These are phyloP conservation scores for Silybum marianum DNA, from an alignment of 129 eudicot species.

Conservation along the genomic window DNA sequence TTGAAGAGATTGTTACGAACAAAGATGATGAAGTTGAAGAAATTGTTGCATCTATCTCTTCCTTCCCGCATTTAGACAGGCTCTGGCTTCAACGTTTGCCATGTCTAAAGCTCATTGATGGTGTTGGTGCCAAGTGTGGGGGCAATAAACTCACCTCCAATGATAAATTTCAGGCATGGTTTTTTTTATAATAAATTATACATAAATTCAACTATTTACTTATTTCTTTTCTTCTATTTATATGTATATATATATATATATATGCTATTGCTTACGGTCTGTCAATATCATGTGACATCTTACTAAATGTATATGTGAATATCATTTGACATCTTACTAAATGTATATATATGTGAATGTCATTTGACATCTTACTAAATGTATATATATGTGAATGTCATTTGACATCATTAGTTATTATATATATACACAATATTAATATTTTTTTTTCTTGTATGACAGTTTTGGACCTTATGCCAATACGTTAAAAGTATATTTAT, in stretches of 20 bases:
- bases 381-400: no score
- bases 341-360: background rate
- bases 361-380: no score
- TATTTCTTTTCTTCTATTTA: background rate
- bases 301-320: background rate
- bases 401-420: no score
- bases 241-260: background rate
- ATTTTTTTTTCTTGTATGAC: background rate
- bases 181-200: background rate
- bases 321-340: no score
- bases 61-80: background rate
- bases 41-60: conserved; percentile 1
- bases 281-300: no score
- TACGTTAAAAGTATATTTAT: background rate
- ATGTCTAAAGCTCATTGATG: background rate
- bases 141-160: background rate
- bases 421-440: no score
- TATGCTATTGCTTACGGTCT: no score
- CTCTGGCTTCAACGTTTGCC: background rate
- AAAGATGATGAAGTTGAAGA: conserved; percentile 2
- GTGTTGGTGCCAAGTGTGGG: background rate
- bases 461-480: background rate
- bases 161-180: background rate
- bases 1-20: conserved; percentile 16
- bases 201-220: background rate